These are phyloP conservation scores for Diplogelasinospora grovesii DNA, from an alignment of 495 filamentous ascomycete species.

Conservation along the genomic window DNA sequence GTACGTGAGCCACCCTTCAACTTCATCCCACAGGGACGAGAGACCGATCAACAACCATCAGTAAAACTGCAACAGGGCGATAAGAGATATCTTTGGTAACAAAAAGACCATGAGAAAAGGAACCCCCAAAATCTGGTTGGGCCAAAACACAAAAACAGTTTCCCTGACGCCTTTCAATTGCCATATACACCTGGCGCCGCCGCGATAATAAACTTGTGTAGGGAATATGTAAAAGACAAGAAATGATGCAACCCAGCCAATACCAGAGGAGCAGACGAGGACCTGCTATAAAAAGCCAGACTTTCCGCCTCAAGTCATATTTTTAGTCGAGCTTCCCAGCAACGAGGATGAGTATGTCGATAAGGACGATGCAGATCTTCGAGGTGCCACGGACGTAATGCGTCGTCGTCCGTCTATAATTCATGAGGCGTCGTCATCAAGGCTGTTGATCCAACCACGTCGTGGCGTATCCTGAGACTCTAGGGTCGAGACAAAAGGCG, in stretches of 20 bases:
- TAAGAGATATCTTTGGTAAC: no score
- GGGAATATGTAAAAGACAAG: conserved; percentile 9
- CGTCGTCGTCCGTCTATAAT: conserved; percentile 16
- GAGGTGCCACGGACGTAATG: conserved; percentile 14
- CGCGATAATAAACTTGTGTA: conserved; percentile 23
- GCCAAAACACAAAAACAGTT: conserved; percentile 7
- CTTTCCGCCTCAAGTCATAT: conserved; percentile 9
- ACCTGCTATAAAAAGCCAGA: conserved; percentile 4
- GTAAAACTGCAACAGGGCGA: no score
- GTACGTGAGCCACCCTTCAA: no score
- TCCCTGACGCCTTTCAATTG: conserved; percentile 14
- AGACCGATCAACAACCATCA: no score
- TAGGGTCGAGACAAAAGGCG: conserved; percentile 7
- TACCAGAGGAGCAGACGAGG: conserved; percentile 11
- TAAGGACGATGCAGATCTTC: conserved; percentile 8
- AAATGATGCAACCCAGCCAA: conserved; percentile 13
- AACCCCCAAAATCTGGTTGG: not conserved
- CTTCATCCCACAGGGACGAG: conserved; percentile 3
- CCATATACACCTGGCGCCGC: conserved; percentile 21
- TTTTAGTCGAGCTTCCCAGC: conserved; percentile 3
- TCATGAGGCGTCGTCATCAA: conserved; percentile 20
- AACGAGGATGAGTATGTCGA: conserved; percentile 12
- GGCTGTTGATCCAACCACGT: conserved; percentile 25
- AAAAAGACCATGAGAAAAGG: not conserved
- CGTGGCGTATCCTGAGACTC: conserved; percentile 21